A percentile compares a stretch with the other conserved stretches of the same genome.
These are phyloP conservation scores for Thraustochytrium sp. DNA, from an alignment of 352 stramenopile species.

Conservation along the genomic window DNA sequence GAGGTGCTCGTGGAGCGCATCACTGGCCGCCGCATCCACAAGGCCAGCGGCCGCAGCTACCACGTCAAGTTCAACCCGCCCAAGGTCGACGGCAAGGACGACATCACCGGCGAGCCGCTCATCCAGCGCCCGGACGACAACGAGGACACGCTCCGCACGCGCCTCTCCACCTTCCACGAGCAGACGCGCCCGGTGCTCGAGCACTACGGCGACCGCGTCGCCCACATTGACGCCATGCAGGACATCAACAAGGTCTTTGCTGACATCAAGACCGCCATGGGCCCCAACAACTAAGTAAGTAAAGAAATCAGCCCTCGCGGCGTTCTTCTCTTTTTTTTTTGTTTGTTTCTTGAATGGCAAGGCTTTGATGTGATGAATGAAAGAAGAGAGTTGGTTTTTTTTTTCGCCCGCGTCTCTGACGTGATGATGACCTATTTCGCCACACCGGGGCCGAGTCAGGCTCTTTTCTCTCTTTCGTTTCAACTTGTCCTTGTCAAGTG, in stretches of 20 bases:
- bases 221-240: slow-evolving; percentile 70
- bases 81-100: slow-evolving; percentile 75
- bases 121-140: slow-evolving; percentile 97
- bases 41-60: slow-evolving; percentile 87
- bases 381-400: too few relatives aligned
- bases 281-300: slow-evolving; percentile 14
- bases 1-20: slow-evolving; percentile 91
- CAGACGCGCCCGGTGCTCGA: slow-evolving; percentile 93
- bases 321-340: too few relatives aligned
- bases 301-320: background rate
- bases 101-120: slow-evolving; percentile 88
- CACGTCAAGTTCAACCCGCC: slow-evolving; percentile 95
- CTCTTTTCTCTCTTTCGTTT: too few relatives aligned
- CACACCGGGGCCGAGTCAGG: too few relatives aligned
- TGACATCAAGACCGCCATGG: slow-evolving; percentile 24
- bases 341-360: too few relatives aligned
- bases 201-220: slow-evolving; percentile 65
- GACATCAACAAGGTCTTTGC: slow-evolving; percentile 59
- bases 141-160: slow-evolving; percentile 76
- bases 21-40: slow-evolving; percentile 90
- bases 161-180: slow-evolving; percentile 89
- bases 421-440: too few relatives aligned
- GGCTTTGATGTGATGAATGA: too few relatives aligned
- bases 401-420: too few relatives aligned
- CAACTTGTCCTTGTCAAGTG: too few relatives aligned